Conservation (phyloP, 2,329 filamentous ascomycete species). For the Monosporascus sp. region DNA sequence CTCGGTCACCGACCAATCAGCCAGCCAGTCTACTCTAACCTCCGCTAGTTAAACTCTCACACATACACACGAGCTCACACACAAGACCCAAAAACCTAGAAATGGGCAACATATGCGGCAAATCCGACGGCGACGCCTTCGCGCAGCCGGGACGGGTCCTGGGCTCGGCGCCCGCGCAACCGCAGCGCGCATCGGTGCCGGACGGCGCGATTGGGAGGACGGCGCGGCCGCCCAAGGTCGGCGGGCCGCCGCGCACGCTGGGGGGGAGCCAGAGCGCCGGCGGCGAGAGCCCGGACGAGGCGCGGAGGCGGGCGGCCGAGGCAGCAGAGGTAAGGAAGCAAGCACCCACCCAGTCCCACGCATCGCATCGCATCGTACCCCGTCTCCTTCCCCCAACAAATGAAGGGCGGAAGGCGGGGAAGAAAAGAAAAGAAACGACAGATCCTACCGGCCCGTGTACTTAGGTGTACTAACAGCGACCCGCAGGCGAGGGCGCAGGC, state of each 20-base stretch:
- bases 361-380: neutral
- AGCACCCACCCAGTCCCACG: neutral
- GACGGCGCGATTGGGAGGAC: conserved; percentile 6
- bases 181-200: conserved; percentile 46
- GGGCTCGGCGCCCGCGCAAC: conserved; percentile 48
- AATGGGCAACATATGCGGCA: conserved; percentile 89
- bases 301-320: conserved; percentile 67
- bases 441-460: neutral
- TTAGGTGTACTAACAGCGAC: neutral
- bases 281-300: conserved; percentile 44
- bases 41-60: neutral
- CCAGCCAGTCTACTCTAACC: neutral
- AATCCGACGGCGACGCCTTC: conserved; percentile 63
- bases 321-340: conserved; percentile 70
- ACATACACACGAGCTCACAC: too few species aligned
- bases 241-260: conserved; percentile 57
- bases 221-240: conserved; percentile 34
- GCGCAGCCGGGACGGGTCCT: conserved; percentile 67
- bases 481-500: conserved; percentile 62
- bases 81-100: neutral
- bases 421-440: neutral
- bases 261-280: conserved; percentile 40
- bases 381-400: conserved; percentile 5
- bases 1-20: neutral
- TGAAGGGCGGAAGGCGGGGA: conserved; percentile 6